Base-by-base conservation (phyloP, 202 grass and related monocot genomes). In the Eragrostis tef region DNA sequence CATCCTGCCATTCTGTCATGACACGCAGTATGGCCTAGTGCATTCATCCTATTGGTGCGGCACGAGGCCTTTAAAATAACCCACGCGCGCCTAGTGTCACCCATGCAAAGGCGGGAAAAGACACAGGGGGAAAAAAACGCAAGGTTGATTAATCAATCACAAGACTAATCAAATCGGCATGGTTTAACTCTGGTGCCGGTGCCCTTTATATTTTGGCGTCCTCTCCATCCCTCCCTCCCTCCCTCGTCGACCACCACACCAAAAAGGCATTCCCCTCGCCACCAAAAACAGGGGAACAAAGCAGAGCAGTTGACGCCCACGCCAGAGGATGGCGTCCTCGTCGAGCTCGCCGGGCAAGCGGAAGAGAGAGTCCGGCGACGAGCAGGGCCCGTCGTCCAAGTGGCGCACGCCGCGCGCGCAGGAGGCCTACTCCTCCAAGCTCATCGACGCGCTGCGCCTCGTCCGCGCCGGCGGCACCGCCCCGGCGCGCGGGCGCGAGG, bases 361-460 rank as follows among this genome's bases (percentile, higher is more conserved):
- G 27, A 89, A 73, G 67, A 69, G 74, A 21, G 54, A 67, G 2
- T 4, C 46, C 9, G 81, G 47, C 43, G 67, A 65, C 4, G 39
- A 57, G 12, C 21, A 71, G 6, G 36, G 17, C 4, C 48, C 70
- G 26, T 20, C 70, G 51, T 60, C 78, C 26, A 87, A 22, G 74
- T 94, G 94, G 94, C 78, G 84, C 73, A 87, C 86, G 36, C 81
- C 79, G 34, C 88, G 85, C 42, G 88, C 90, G 89, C 91, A 87
- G 53, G 79, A 83, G 71, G 51, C 73, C 12, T 94, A 97, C 86
- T 97, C 91, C 4, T 87, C 78, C 67, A 97, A 87, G 81, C 89
- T 97, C 46, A 45, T 90, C 54, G 75, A 90, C 46, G 91, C 94
- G 27, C 86, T 97, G 15, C 89, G 89, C 44, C 86, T 85, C 49